A percentile compares a stretch with the other conserved stretches of the same genome.
phyloP scores from a whole-genome alignment of 2,329 filamentous ascomycete genomes.

The Neoascochyta sp. region DNA sequence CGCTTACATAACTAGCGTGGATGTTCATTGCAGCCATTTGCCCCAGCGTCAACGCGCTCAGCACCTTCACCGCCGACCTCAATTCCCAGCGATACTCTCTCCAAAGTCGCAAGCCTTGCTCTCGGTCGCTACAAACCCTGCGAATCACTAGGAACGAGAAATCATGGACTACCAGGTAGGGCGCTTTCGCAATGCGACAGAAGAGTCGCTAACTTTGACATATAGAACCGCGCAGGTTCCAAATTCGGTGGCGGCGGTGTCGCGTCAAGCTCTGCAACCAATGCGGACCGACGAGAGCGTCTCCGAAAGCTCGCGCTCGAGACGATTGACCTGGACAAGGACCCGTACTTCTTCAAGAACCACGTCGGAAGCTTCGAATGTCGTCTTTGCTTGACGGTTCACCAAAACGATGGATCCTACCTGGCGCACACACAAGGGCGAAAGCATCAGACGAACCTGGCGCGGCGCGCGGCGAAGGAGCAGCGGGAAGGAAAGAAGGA shows the following conservation, averaged over 20 bases:
- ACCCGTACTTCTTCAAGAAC: slow-evolving; percentile 99
- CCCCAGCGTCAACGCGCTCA: no score
- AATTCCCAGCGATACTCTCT: not conserved
- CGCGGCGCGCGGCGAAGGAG: slow-evolving; percentile 90
- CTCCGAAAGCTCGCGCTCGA: slow-evolving; percentile 97
- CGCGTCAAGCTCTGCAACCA: slow-evolving; percentile 86
- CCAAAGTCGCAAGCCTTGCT: no score
- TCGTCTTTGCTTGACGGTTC: slow-evolving; percentile 91
- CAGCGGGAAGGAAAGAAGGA: slow-evolving; percentile 78
- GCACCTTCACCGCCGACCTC: no score
- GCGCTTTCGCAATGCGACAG: slow-evolving; percentile 1
- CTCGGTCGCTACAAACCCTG: no score
- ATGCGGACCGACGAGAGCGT: slow-evolving; percentile 94
- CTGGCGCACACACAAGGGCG: slow-evolving; percentile 97
- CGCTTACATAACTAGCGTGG: no score
- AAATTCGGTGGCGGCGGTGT: slow-evolving; percentile 98
- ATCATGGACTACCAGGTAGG: slow-evolving; percentile 52
- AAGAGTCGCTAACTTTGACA: slow-evolving; percentile 13
- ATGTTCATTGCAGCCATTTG: no score
- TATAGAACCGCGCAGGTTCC: slow-evolving; percentile 85
- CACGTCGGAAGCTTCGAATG: slow-evolving; percentile 98
- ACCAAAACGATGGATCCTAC: slow-evolving; percentile 98
- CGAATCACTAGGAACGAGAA: not conserved
- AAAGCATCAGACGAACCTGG: slow-evolving; percentile 98
- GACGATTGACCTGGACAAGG: slow-evolving; percentile 98